Percentiles rank a stretch among this genome's conserved stretches.
These are phyloP conservation scores for Tilletia setariae DNA, from an alignment of 1,284 basidiomycete species.

Conservation along the genomic window DNA sequence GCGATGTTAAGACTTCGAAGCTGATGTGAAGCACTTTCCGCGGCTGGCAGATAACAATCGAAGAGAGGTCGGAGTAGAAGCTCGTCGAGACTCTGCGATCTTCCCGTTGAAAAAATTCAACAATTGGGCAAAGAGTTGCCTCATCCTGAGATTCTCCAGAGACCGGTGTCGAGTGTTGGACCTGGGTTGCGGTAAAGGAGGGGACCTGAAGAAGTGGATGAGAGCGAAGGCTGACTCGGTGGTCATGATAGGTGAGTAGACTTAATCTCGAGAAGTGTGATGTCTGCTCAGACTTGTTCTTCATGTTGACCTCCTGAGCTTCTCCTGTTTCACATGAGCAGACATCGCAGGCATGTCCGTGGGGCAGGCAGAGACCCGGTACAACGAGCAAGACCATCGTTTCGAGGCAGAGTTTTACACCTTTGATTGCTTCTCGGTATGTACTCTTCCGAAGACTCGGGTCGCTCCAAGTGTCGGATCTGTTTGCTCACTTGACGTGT, in stretches of 20 bases:
- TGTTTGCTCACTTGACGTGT: background rate
- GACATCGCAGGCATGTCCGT: slow-evolving; percentile 89
- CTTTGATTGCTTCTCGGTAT: slow-evolving; percentile 77
- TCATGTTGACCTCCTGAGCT: background rate
- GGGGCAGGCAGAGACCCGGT: slow-evolving; percentile 77
- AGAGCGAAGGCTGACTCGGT: slow-evolving; percentile 78
- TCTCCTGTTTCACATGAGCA: no score
- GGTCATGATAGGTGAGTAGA: slow-evolving; percentile 70
- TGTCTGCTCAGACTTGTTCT: background rate
- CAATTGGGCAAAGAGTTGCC: slow-evolving; percentile 66
- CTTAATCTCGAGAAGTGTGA: no score
- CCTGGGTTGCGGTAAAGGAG: slow-evolving; percentile 96
- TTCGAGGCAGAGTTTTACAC: slow-evolving; percentile 79
- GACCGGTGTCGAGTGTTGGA: slow-evolving; percentile 76
- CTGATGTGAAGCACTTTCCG: background rate
- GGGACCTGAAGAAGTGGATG: slow-evolving; percentile 92
- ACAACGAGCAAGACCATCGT: slow-evolving; percentile 58
- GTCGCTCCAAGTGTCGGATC: background rate
- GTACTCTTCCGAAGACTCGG: slow-evolving; percentile 26
- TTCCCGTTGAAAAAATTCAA: slow-evolving; percentile 96
- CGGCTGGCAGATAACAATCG: slow-evolving; percentile 68
- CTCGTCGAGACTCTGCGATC: slow-evolving; percentile 86
- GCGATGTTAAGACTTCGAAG: no score
- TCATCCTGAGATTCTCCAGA: slow-evolving; percentile 32
- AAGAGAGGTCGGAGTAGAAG: slow-evolving; percentile 79